A percentile compares a stretch with the other conserved stretches of the same genome.
phyloP scores from a whole-genome alignment of 352 stramenopile genomes.

The Phytopythium oedochilum region DNA sequence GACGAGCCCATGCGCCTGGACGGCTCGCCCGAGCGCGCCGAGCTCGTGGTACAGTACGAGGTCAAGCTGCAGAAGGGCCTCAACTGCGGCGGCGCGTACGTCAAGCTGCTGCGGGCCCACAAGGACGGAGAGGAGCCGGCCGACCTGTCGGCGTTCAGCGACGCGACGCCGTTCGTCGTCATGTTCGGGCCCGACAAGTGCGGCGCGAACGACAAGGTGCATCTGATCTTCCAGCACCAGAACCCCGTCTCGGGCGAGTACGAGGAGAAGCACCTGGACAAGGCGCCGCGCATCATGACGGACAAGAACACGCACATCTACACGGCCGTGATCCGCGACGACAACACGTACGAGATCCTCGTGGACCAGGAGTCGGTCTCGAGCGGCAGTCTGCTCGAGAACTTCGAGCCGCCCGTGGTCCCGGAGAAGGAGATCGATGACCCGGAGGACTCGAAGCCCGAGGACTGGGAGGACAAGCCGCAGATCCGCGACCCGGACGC shows the following conservation, averaged over 20 bases:
- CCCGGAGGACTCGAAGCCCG: constrained; percentile 86
- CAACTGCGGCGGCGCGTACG: constrained; percentile 90
- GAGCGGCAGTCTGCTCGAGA: constrained; percentile 76
- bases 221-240: constrained; percentile 95
- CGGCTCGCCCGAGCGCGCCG: constrained; percentile 60
- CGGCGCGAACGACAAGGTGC: constrained; percentile 91
- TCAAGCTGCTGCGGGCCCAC: constrained; percentile 90
- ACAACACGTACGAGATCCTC: constrained; percentile 91
- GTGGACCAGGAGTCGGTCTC: constrained; percentile 85
- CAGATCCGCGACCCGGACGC: constrained; percentile 87
- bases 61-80: constrained; percentile 91
- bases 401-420: constrained; percentile 83
- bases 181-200: constrained; percentile 97
- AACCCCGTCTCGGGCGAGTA: constrained; percentile 90
- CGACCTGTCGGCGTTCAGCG: constrained; percentile 66
- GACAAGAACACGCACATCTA: constrained; percentile 90
- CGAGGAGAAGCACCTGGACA: constrained; percentile 93
- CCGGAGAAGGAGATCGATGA: constrained; percentile 92
- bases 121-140: constrained; percentile 12
- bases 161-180: constrained; percentile 89
- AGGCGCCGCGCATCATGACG: constrained; percentile 70
- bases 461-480: constrained; percentile 90
- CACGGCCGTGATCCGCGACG: constrained; percentile 87
- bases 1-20: constrained; percentile 62
- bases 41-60: constrained; percentile 94